Conservation (phyloP, 2,329 filamentous ascomycete genomes). For the Chrysoporthe austroafricana region DNA sequence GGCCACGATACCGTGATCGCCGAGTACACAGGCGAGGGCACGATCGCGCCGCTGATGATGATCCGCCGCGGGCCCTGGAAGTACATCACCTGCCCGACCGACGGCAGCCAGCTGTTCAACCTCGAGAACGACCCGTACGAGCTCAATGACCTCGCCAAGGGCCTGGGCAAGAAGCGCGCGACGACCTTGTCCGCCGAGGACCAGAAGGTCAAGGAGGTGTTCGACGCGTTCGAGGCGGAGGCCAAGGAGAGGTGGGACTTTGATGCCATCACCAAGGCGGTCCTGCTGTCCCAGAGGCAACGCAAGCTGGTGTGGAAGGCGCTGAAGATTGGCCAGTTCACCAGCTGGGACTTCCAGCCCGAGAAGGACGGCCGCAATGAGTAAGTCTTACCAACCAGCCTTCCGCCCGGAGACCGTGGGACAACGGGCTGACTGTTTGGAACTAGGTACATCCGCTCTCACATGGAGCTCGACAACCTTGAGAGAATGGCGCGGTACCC, state of each 20-base stretch:
- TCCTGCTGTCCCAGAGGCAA: slow-evolving; percentile 77
- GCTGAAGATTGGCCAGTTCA: slow-evolving; percentile 74
- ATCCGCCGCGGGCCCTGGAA: slow-evolving; percentile 90
- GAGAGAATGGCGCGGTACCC: slow-evolving; percentile 78
- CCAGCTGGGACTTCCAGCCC: slow-evolving; percentile 86
- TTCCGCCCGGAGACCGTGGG: too few species aligned
- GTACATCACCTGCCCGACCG: slow-evolving; percentile 83
- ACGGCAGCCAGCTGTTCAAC: slow-evolving; percentile 85
- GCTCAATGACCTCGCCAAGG: slow-evolving; percentile 70
- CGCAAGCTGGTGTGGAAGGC: slow-evolving; percentile 80
- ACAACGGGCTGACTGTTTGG: background rate
- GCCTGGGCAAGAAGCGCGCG: slow-evolving; percentile 41
- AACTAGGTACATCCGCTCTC: slow-evolving; percentile 79
- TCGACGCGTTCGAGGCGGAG: slow-evolving; percentile 74
- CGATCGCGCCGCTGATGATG: slow-evolving; percentile 89
- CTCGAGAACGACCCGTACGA: slow-evolving; percentile 76
- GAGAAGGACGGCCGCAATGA: slow-evolving; percentile 69
- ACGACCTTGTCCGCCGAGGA: slow-evolving; percentile 45
- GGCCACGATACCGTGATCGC: slow-evolving; percentile 87
- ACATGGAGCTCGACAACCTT: slow-evolving; percentile 78
- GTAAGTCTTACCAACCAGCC: slow-evolving; percentile 45
- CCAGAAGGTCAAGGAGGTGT: slow-evolving; percentile 51
- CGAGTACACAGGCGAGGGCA: slow-evolving; percentile 94
- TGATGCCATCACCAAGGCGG: slow-evolving; percentile 72
- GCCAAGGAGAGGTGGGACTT: slow-evolving; percentile 81